Conservation (phyloP, 306 rosid genomes). For the Vicia villosa region DNA sequence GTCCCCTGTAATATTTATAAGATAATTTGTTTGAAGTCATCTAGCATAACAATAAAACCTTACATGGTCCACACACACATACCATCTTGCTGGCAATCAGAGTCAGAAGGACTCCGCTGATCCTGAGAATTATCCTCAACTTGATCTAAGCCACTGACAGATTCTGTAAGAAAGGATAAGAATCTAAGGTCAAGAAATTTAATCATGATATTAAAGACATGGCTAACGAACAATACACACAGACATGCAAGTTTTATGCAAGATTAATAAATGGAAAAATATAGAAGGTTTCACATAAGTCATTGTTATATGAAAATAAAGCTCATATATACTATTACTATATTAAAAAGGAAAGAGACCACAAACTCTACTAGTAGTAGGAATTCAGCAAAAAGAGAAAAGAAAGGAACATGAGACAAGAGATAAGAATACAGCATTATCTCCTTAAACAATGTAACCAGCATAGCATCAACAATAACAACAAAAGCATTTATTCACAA, state of each 20-base stretch:
- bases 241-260: slow-evolving; percentile 1
- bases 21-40: slow-evolving; percentile 35
- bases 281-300: slow-evolving; percentile 12
- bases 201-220: not conserved
- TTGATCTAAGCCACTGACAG: slow-evolving; percentile 71
- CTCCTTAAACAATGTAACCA: slow-evolving; percentile 1
- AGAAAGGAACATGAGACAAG: not conserved
- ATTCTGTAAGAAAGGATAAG: slow-evolving; percentile 49
- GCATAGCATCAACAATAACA: slow-evolving; percentile 14
- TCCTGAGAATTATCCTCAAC: slow-evolving; percentile 64
- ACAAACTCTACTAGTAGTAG: slow-evolving; percentile 5
- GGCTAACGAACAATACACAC: slow-evolving; percentile 10
- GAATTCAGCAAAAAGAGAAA: not conserved
- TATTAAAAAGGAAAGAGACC: not conserved
- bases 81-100: slow-evolving; percentile 75
- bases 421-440: not conserved
- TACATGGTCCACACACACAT: slow-evolving; percentile 37
- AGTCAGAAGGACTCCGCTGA: slow-evolving; percentile 63
- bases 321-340: slow-evolving; percentile 3
- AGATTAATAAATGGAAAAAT: slow-evolving; percentile 20
- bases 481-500: slow-evolving; percentile 21
- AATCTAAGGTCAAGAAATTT: slow-evolving; percentile 27
- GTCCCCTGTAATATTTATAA: slow-evolving; percentile 53
- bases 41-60: slow-evolving; percentile 24
- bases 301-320: slow-evolving; percentile 3